Evolutionary conservation across 2,329 filamentous ascomycete genomes (phyloP).

Genomic region (Colletotrichum lindemuthianum): DNA sequence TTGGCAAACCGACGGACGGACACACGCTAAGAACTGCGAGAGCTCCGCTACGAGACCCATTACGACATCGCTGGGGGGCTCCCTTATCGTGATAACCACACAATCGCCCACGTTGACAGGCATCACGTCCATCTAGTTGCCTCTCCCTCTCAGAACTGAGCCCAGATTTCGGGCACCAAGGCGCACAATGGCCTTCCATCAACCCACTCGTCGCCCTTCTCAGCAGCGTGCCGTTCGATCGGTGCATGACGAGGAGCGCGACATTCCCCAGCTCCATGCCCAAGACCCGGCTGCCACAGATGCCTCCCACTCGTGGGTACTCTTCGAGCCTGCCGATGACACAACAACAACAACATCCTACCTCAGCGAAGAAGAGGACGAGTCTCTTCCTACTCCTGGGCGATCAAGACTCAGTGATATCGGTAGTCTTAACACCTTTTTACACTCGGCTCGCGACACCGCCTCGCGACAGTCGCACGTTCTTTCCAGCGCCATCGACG

Average conservation of each 20-base stretch:
- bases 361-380: constrained; percentile 73
- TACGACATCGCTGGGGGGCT: constrained; percentile 26
- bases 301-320: constrained; percentile 92
- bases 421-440: constrained; percentile 78
- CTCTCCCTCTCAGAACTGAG: constrained; percentile 12
- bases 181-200: constrained; percentile 66
- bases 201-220: constrained; percentile 63
- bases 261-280: constrained; percentile 39
- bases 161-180: constrained; percentile 9
- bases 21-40: constrained; percentile 13
- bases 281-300: constrained; percentile 38
- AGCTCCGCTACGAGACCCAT: constrained; percentile 24
- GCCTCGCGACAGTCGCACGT: constrained; percentile 53
- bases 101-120: constrained; percentile 15
- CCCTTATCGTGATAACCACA: constrained; percentile 26
- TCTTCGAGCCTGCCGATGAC: constrained; percentile 80
- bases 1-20: constrained; percentile 16
- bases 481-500: constrained; percentile 48
- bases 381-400: constrained; percentile 72
- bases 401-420: constrained; percentile 82
- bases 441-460: constrained; percentile 65
- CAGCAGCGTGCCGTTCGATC: constrained; percentile 57
- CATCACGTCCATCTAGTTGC: constrained; percentile 13
- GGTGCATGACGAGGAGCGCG: constrained; percentile 52
- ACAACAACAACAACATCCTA: constrained; percentile 71